Percentiles rank a stretch among this genome's conserved stretches.
These are phyloP conservation scores for Calonectria honghensis DNA, from an alignment of 2,329 filamentous ascomycete species.

Conservation along the genomic window DNA sequence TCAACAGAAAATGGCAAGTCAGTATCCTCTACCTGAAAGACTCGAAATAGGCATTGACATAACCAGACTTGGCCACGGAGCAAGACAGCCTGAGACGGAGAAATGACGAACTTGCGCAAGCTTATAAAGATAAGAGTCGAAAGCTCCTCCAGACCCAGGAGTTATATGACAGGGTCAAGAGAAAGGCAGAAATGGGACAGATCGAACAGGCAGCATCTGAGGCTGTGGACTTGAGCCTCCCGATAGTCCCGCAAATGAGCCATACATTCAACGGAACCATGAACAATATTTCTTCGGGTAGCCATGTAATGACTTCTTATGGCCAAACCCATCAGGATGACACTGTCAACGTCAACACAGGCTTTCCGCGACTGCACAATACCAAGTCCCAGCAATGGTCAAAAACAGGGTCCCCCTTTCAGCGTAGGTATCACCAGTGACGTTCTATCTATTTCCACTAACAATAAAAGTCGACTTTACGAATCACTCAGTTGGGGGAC, in stretches of 20 bases:
- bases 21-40: conserved; percentile 45
- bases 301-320: conserved; percentile 33
- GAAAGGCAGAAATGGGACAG: conserved; percentile 72
- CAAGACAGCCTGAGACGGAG: conserved; percentile 80
- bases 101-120: conserved; percentile 81
- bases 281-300: conserved; percentile 11
- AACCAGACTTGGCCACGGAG: conserved; percentile 73
- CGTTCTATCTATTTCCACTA: background rate
- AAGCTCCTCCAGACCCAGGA: conserved; percentile 82
- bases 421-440: conserved; percentile 38
- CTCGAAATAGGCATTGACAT: conserved; percentile 34
- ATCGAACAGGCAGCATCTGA: conserved; percentile 73
- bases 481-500: conserved; percentile 31
- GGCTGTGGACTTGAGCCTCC: conserved; percentile 57
- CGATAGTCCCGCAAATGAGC: conserved; percentile 41
- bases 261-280: conserved; percentile 36
- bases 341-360: conserved; percentile 44
- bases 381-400: conserved; percentile 45
- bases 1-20: conserved; percentile 79
- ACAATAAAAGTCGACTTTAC: conserved; percentile 41
- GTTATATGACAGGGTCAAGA: conserved; percentile 76
- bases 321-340: conserved; percentile 46
- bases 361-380: conserved; percentile 40
- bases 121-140: conserved; percentile 81
- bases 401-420: conserved; percentile 36